Percentiles rank a stretch among this genome's conserved stretches.
These are phyloP conservation scores for Geotrichum fermentans DNA, from an alignment of 1,139 yeast species.

Conservation along the genomic window DNA sequence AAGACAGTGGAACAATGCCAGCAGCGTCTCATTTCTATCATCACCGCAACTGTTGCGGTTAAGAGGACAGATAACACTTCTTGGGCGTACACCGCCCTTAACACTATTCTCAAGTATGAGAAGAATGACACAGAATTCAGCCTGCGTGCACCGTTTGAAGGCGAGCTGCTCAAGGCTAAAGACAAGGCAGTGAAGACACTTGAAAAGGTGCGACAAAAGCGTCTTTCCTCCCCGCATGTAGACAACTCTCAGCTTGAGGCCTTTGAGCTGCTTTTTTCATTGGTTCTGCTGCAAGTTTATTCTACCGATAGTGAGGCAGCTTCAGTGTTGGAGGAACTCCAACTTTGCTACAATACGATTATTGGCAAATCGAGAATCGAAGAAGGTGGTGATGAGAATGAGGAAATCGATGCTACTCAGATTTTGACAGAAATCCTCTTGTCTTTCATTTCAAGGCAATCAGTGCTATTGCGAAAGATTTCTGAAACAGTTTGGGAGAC, in stretches of 20 bases:
- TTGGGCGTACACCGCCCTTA: slow-evolving; percentile 50
- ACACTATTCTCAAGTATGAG: slow-evolving; percentile 25
- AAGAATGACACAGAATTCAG: slow-evolving; percentile 20
- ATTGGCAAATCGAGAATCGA: slow-evolving; percentile 27
- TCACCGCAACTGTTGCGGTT: slow-evolving; percentile 42
- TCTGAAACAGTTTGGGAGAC: slow-evolving; percentile 74
- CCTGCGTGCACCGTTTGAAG: slow-evolving; percentile 35
- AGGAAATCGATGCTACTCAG: slow-evolving; percentile 46
- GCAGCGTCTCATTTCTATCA: slow-evolving; percentile 61
- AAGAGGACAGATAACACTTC: slow-evolving; percentile 46
- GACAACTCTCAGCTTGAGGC: slow-evolving; percentile 44
- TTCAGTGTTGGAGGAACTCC: slow-evolving; percentile 67
- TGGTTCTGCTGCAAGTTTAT: slow-evolving; percentile 73
- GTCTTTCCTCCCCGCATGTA: slow-evolving; percentile 40
- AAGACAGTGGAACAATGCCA: slow-evolving; percentile 30
- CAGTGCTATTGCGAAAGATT: slow-evolving; percentile 64
- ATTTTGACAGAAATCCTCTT: slow-evolving; percentile 77
- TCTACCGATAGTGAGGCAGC: slow-evolving; percentile 72
- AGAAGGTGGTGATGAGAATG: slow-evolving; percentile 33
- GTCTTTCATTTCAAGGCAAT: slow-evolving; percentile 68
- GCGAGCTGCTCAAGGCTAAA: slow-evolving; percentile 42
- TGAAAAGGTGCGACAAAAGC: slow-evolving; percentile 42
- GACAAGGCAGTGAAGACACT: slow-evolving; percentile 50
- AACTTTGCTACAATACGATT: slow-evolving; percentile 36
- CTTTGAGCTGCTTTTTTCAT: slow-evolving; percentile 73